Percentiles rank a stretch among this genome's conserved stretches.
Evolutionary conservation across 2,329 filamentous ascomycete species (phyloP).

Genomic region (Cordyceps fumosorosea): DNA sequence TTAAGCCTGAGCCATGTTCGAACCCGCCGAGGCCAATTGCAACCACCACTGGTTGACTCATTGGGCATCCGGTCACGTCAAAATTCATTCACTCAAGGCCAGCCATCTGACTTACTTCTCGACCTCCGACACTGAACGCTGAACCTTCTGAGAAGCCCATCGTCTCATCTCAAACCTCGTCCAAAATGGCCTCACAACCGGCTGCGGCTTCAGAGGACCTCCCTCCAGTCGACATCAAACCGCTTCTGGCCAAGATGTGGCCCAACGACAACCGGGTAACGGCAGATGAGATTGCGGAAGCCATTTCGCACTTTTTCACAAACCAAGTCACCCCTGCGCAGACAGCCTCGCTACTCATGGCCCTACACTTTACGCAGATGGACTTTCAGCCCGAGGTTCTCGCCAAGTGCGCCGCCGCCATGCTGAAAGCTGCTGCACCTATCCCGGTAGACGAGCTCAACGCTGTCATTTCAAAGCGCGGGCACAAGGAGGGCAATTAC

Average conservation of each 20-base stretch:
- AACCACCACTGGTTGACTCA: neutral
- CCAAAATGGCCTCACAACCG: conserved; percentile 26
- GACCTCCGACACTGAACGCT: neutral
- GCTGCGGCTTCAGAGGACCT: conserved; percentile 23
- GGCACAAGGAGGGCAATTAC: conserved; percentile 66
- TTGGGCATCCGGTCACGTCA: neutral
- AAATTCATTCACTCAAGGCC: neutral
- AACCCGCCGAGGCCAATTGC: neutral
- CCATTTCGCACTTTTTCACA: conserved; percentile 86
- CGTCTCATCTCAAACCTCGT: neutral
- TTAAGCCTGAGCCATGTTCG: neutral
- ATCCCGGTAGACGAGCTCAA: conserved; percentile 60
- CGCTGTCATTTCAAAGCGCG: conserved; percentile 52
- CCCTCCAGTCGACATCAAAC: conserved; percentile 54
- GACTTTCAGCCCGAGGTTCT: conserved; percentile 82
- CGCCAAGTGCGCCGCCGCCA: conserved; percentile 73
- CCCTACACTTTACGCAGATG: conserved; percentile 82
- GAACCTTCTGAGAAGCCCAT: neutral
- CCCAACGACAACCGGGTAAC: conserved; percentile 51
- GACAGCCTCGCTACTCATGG: conserved; percentile 78
- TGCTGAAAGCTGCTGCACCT: conserved; percentile 71
- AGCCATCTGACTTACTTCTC: neutral
- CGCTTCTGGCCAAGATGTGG: conserved; percentile 68
- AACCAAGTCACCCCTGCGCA: conserved; percentile 85
- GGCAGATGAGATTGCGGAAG: conserved; percentile 79